Base-by-base conservation (phyloP, 2,329 filamentous ascomycete genomes). In the Penicillium sumatraense region DNA sequence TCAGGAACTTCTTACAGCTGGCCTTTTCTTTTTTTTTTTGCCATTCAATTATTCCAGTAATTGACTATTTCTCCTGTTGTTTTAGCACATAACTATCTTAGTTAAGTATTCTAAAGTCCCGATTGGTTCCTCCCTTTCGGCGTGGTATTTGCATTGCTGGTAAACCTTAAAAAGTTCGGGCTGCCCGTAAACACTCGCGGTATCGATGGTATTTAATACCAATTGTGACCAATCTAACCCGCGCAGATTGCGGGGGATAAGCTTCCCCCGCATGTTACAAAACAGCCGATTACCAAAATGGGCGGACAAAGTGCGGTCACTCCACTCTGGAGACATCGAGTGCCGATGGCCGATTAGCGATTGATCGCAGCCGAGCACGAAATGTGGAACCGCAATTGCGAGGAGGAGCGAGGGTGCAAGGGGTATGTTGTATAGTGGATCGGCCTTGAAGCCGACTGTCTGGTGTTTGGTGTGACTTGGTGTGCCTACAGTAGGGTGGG, bases 321-420 rank as follows among this genome's bases (percentile, higher is more conserved):
- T 36, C 31, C 46, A 16, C 46, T 42, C 35, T 16, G 27, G 9
- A 42, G 21, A 24, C 11, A 31, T 21, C 29, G 11, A 14, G 29
- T 13, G 55, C 60, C 60, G 60, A 61, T 53, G 51, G 58, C 58
- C 60, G 60, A 62, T 36, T 44, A 48, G 50, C 58, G 58, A 60
- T 51, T 51, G 50, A 53, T 53, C 40, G 38, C 44, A 50, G 54
- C 54, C 54, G 46, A 57, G 54, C 54, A 57, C 54, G 54, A 53
- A 45, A 57, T 50, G 40, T 29, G 51, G 45, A 26, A 18, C 27
- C 45, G 9, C 40, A 29, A 52, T 52, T 35, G 42, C 35, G 49
- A 36, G 24, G 36, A 5, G 21, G 13, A 36, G 9, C 14, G 6
- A 36, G 4, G 33, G 46, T n/a, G 3, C 41, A 27, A 45, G 42